Percentiles rank a stretch among this genome's conserved stretches.
phyloP scores from a whole-genome alignment of 1,139 yeast species.

The Taphrina deformans region DNA sequence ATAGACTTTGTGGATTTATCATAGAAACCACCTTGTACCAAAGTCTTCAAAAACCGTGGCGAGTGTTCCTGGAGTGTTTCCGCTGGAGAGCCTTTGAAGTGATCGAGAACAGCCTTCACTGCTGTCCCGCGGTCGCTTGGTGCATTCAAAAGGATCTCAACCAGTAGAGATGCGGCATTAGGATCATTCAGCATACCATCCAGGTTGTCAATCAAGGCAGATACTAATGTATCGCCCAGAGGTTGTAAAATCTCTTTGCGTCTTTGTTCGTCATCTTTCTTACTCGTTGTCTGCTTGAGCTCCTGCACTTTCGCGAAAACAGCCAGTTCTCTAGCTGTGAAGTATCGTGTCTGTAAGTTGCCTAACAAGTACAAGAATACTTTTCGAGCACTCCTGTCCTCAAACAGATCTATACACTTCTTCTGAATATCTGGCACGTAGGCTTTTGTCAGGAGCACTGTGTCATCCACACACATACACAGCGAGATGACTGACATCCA shows the following conservation, averaged over 20 bases:
- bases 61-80: conserved; percentile 58
- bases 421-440: conserved; percentile 62
- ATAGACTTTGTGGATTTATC: conserved; percentile 58
- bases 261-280: conserved; percentile 79
- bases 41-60: conserved; percentile 71
- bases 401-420: conserved; percentile 58
- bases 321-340: conserved; percentile 66
- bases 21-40: conserved; percentile 76
- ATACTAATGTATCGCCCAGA: conserved; percentile 67
- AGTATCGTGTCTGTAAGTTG: conserved; percentile 73
- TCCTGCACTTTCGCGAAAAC: conserved; percentile 62
- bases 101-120: conserved; percentile 57
- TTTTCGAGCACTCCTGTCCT: conserved; percentile 80
- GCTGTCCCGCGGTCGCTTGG: conserved; percentile 52
- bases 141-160: conserved; percentile 68
- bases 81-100: conserved; percentile 61
- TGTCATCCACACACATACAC: conserved; percentile 89
- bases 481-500: conserved; percentile 74
- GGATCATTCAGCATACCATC: conserved; percentile 62
- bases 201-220: conserved; percentile 54
- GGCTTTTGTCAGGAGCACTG: conserved; percentile 74
- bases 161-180: conserved; percentile 77
- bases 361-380: conserved; percentile 79
- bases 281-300: conserved; percentile 67
- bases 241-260: conserved; percentile 65